These are phyloP conservation scores for Terana coerulea DNA, from an alignment of 768 basidiomycete genomes.

Conservation along the genomic window DNA sequence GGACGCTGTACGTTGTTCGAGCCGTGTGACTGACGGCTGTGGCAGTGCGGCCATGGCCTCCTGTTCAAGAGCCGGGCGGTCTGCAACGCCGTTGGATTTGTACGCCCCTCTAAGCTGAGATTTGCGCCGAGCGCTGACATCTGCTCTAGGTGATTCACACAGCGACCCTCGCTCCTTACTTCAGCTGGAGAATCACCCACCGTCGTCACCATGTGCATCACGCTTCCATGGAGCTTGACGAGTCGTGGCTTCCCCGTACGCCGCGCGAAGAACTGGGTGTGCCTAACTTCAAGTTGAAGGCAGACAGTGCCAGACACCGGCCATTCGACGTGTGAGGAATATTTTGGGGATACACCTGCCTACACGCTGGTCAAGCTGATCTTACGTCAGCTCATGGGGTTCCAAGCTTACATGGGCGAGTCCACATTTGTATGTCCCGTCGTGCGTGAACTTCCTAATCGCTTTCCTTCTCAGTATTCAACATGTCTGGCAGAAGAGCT, in stretches of 20 bases:
- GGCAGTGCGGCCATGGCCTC: too few relatives aligned
- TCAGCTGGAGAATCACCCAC: constrained; percentile 21
- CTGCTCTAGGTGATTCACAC: too few relatives aligned
- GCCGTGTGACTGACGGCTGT: too few relatives aligned
- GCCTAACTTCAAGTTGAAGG: background rate
- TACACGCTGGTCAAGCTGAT: constrained; percentile 13
- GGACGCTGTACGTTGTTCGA: too few relatives aligned
- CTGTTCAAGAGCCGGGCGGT: too few relatives aligned
- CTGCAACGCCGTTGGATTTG: too few relatives aligned
- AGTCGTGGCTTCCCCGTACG: constrained; percentile 11
- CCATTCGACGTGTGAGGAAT: constrained; percentile 9
- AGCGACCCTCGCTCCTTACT: constrained; percentile 28
- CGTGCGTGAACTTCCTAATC: background rate
- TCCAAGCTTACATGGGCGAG: constrained; percentile 15
- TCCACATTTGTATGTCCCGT: background rate
- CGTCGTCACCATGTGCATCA: constrained; percentile 9
- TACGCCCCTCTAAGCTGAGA: too few relatives aligned
- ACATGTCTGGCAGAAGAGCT: constrained; percentile 6
- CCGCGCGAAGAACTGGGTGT: background rate
- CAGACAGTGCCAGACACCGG: background rate
- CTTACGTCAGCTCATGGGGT: constrained; percentile 15
- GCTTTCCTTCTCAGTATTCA: background rate
- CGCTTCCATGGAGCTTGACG: constrained; percentile 13
- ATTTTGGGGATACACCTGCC: constrained; percentile 16
- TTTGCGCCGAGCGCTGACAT: too few relatives aligned